phyloP scores from a whole-genome alignment of 352 stramenopile species.

The Pythium aphanidermatum region DNA sequence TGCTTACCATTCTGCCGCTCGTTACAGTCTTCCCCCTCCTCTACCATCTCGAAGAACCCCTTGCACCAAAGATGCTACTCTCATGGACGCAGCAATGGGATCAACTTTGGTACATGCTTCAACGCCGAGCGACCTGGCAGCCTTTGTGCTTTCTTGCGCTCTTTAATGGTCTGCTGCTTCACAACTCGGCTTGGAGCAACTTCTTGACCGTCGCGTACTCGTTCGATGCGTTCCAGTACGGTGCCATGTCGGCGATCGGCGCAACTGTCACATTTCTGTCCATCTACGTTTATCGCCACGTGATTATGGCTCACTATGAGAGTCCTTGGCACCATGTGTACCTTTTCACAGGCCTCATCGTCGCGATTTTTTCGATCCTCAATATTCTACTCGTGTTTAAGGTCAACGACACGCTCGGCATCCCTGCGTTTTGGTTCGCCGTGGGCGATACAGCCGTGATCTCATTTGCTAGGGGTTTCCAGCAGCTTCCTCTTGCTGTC shows the following conservation, averaged over 20 bases:
- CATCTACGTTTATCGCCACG: conserved; percentile 47
- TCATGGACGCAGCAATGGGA: conserved; percentile 30
- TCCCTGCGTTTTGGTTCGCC: conserved; percentile 73
- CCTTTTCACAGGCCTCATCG: conserved; percentile 46
- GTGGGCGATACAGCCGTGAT: conserved; percentile 60
- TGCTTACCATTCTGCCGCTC: conserved; percentile 54
- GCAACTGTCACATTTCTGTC: conserved; percentile 59
- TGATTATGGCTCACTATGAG: conserved; percentile 33
- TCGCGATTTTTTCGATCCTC: conserved; percentile 57
- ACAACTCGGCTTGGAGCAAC: conserved; percentile 79
- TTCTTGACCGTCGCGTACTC: conserved; percentile 63
- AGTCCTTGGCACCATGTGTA: conserved; percentile 63
- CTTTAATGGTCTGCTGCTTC: conserved; percentile 52
- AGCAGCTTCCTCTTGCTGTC: conserved; percentile 70
- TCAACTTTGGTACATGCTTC: conserved; percentile 55
- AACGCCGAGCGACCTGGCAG: conserved; percentile 69
- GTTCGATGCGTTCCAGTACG: conserved; percentile 78
- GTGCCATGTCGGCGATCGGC: conserved; percentile 55
- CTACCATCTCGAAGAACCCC: conserved; percentile 49
- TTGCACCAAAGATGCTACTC: conserved; percentile 11
- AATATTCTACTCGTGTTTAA: conserved; percentile 65
- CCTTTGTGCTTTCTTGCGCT: conserved; percentile 63
- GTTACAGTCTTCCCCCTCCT: conserved; percentile 50
- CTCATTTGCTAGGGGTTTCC: conserved; percentile 67
- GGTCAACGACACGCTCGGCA: conserved; percentile 51